A percentile compares a stretch with the other conserved stretches of the same genome.
Conservation (phyloP, 768 basidiomycete species). For the Tephrocybe sp. region DNA sequence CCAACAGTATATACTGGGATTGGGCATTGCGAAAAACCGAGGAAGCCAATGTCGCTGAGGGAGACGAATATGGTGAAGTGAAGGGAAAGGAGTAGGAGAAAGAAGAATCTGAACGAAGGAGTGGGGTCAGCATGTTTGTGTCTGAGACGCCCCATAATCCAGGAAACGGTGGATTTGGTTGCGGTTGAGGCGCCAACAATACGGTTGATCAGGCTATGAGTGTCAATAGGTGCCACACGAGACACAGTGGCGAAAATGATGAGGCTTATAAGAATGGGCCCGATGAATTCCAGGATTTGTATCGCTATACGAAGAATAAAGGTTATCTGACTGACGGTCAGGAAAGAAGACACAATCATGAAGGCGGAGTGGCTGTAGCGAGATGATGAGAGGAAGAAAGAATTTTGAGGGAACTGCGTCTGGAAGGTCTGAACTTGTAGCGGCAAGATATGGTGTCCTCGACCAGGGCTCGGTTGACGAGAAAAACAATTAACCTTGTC, state of each 20-base stretch:
- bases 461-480: too few species aligned
- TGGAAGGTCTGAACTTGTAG: too few species aligned
- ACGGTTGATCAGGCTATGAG: slow-evolving; percentile 23
- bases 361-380: too few species aligned
- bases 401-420: too few species aligned
- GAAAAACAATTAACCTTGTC: too few species aligned
- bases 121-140: slow-evolving; percentile 16
- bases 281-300: slow-evolving; percentile 21
- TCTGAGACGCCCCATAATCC: slow-evolving; percentile 18
- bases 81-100: slow-evolving; percentile 17
- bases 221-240: slow-evolving; percentile 20
- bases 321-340: slow-evolving; percentile 23
- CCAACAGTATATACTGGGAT: slow-evolving; percentile 14
- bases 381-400: too few species aligned
- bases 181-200: slow-evolving; percentile 17
- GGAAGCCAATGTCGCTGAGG: slow-evolving; percentile 16
- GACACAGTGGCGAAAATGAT: slow-evolving; percentile 20
- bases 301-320: slow-evolving; percentile 24
- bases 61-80: slow-evolving; percentile 15
- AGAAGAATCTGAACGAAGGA: slow-evolving; percentile 14
- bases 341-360: slow-evolving; percentile 6
- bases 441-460: too few species aligned
- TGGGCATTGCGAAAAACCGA: slow-evolving; percentile 15
- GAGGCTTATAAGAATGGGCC: slow-evolving; percentile 18
- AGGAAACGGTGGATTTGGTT: slow-evolving; percentile 15